Percentiles rank a stretch among this genome's conserved stretches.
Conservation (phyloP, 1,284 basidiomycete genomes). For the Apiotrichum sp. region DNA sequence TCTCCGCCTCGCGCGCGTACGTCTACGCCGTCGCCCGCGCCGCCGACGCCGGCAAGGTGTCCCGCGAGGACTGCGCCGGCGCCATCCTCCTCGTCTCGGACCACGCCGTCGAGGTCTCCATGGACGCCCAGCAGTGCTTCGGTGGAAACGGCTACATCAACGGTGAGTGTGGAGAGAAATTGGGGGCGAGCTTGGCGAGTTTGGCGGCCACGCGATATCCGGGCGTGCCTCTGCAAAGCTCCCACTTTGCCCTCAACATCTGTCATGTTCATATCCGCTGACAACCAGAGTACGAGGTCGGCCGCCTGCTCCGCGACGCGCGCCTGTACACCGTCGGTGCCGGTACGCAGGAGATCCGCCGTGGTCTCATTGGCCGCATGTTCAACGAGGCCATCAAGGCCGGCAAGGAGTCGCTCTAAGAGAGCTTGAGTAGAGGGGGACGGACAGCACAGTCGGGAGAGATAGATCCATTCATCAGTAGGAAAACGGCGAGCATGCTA, state of each 20-base stretch:
- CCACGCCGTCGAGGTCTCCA: slow-evolving; percentile 78
- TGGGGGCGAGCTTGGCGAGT: too few species aligned
- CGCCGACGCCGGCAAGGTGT: slow-evolving; percentile 74
- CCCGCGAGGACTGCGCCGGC: slow-evolving; percentile 85
- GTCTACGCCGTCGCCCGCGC: slow-evolving; percentile 88
- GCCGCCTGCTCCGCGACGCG: slow-evolving; percentile 75
- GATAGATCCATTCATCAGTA: too few species aligned
- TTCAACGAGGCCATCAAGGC: slow-evolving; percentile 60
- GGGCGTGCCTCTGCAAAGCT: too few species aligned
- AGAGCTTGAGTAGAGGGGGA: too few species aligned
- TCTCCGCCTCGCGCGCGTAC: slow-evolving; percentile 81
- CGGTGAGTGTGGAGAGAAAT: slow-evolving; percentile 50
- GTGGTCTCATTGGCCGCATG: slow-evolving; percentile 83
- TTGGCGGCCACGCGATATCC: too few species aligned
- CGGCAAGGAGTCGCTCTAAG: slow-evolving; percentile 14
- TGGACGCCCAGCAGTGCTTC: slow-evolving; percentile 84
- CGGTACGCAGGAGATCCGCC: slow-evolving; percentile 82
- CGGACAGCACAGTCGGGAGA: too few species aligned
- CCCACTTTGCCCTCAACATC: too few species aligned
- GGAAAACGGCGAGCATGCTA: too few species aligned
- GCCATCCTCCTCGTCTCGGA: slow-evolving; percentile 88
- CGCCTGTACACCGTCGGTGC: slow-evolving; percentile 84
- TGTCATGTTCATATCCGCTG: background rate
- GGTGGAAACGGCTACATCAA: slow-evolving; percentile 93
- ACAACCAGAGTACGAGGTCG: slow-evolving; percentile 73